These are phyloP conservation scores for Adansonia rubrostipa DNA, from an alignment of 441 rosid genomes.

Conservation along the genomic window DNA sequence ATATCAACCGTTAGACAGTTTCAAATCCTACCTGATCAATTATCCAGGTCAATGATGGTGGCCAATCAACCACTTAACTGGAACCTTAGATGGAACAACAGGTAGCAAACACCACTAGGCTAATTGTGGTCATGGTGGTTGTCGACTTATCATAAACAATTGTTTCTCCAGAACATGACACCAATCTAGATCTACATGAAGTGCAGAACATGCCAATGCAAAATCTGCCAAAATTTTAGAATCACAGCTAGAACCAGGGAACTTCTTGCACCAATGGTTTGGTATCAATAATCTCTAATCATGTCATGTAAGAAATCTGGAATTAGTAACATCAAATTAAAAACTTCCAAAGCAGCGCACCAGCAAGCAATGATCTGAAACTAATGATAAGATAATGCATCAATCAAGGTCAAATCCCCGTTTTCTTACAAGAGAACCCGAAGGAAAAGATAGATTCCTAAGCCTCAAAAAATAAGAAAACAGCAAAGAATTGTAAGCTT, in stretches of 20 bases:
- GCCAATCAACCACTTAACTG: neutral
- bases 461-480: slow-evolving; percentile 21
- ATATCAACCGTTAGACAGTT: neutral
- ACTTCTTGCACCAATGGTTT: neutral
- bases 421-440: slow-evolving; percentile 29
- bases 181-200: neutral
- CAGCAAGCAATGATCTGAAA: slow-evolving; percentile 25
- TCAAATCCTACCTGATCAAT: neutral
- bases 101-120: neutral
- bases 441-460: slow-evolving; percentile 41
- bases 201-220: neutral
- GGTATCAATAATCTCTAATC: slow-evolving; percentile 12
- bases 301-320: slow-evolving; percentile 21
- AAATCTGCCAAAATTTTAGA: neutral
- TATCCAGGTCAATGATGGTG: neutral
- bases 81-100: neutral
- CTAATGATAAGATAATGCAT: slow-evolving; percentile 18
- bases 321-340: slow-evolving; percentile 24
- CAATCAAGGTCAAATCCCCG: slow-evolving; percentile 36
- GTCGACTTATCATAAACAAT: neutral
- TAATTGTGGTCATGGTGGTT: no score
- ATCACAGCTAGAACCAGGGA: neutral
- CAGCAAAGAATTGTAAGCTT: slow-evolving; percentile 38
- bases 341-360: slow-evolving; percentile 17
- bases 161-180: neutral